Evolutionary conservation across 495 filamentous ascomycete species (phyloP), one percentile per base, ranked within the genome.

Genomic region (Staphylotrichum tortipilum): DNA sequence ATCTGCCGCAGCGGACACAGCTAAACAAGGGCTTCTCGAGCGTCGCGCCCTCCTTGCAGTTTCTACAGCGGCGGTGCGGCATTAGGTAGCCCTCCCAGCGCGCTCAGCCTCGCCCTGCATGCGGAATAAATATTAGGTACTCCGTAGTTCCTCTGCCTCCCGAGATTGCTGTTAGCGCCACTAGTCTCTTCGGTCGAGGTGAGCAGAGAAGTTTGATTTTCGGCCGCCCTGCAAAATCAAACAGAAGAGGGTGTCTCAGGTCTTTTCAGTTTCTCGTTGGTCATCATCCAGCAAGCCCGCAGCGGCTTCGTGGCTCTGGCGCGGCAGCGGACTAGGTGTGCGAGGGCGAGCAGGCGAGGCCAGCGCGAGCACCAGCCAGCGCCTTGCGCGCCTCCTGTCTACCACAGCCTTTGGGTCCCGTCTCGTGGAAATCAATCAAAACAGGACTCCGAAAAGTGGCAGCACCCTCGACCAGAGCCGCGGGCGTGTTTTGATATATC

Each of bases 231-330:
- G 37, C 8, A 48, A 49, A 58, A 48, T 51, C 35, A 47, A 49
- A 45, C 17, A 29, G n/a, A 18, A 37, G 12, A 18, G 9, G 1
- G 58, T 53, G 58, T 59, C 59, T 68, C 65, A 68, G 65, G 58
- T 68, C 63, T 68, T 66, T 65, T 66, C 63, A 66, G 64, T 64
- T 64, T 64, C 40, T 52, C 38, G 39, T 50, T 53, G 54, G 49
- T 61, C 59, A 54, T 63, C 61, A 62, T 60, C 34, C 57, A 56
- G 50, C 47, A 38, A 11, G 45, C 59, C 61, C 54, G 49, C 65
- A 61, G 48, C 65, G 65, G 65, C 55, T 68, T 63, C 55, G 52
- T 47, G 52, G 55, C 44, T 58, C 53, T 18, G 46, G 21, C 26
- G 23, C 17, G 44, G 50, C 46, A 22, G 48, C 41, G n/a, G 40